Evolutionary conservation across 805 yeast species (phyloP), one percentile per base, ranked within the genome.

Genomic region (Clavispora phyllophila): DNA sequence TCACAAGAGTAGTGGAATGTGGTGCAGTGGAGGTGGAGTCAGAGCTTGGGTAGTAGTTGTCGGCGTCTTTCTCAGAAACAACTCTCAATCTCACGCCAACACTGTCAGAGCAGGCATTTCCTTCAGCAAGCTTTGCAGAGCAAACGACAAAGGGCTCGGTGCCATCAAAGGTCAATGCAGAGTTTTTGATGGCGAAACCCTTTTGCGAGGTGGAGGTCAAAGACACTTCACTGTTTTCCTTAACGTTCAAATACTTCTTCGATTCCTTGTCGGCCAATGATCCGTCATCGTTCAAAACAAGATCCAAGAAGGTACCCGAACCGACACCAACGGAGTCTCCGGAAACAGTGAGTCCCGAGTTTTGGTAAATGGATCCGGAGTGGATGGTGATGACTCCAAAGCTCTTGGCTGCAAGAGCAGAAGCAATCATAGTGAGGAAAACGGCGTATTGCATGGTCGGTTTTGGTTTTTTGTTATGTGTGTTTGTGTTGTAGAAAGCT

Each of bases 301-400:
- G 53, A 17, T 44, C 41, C 42, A 45, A 40, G 13, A 37, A 41
- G n/a, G 35, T 32, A 22, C 49, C 46, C 13, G 43, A 15, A 10
- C 45, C 50, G n/a, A 50, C 54, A 9, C 41, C 36, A 15, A 44
- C 41, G 9, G 47, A 26, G 23, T 34, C 37, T 15, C 39, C 42
- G 22, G 36, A 31, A 25, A 17, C 9, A 19, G 18, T 18, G 25
- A 37, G 39, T 9, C 32, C 32, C 8, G 39, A 25, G 47, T 55
- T 59, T 31, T 61, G 66, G 53, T 50, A 56, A 8, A 35, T 41
- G 9, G 63, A 50, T 9, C 62, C 66, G 8, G 65, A 60, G 34
- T 55, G 53, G 27, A 60, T 56, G 26, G 55, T 44, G 24, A 57
- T 39, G 14, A 56, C 47, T 20, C 45, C 37, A 42, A 61, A 50